These are phyloP conservation scores for Lophiostoma macrostomum DNA, from an alignment of 495 filamentous ascomycete species.

Conservation along the genomic window DNA sequence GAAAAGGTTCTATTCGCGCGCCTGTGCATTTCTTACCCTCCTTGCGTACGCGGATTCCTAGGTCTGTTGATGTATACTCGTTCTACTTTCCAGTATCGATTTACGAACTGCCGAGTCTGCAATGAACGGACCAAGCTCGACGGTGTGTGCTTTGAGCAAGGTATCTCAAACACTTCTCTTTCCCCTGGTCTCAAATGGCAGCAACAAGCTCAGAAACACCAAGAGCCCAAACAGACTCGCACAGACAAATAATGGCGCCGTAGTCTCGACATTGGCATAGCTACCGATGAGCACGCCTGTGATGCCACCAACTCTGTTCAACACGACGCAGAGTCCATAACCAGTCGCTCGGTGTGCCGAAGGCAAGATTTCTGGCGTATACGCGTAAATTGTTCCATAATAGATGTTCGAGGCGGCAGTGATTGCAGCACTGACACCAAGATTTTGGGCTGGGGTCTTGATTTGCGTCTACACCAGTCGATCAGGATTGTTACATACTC, in stretches of 20 bases:
- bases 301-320: slow-evolving; percentile 45
- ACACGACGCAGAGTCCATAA: slow-evolving; percentile 43
- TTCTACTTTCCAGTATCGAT: no score
- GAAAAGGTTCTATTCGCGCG: no score
- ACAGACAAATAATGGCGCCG: slow-evolving; percentile 44
- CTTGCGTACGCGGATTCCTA: no score
- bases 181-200: slow-evolving; percentile 41
- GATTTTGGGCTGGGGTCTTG: slow-evolving; percentile 43
- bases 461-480: slow-evolving; percentile 38
- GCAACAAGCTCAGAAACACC: slow-evolving; percentile 40
- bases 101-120: no score
- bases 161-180: slow-evolving; percentile 21
- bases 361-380: slow-evolving; percentile 48
- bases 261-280: slow-evolving; percentile 41
- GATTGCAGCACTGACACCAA: slow-evolving; percentile 45
- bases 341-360: slow-evolving; percentile 47
- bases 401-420: slow-evolving; percentile 48
- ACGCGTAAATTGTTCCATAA: slow-evolving; percentile 50
- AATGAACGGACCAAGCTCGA: no score
- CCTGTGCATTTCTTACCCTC: no score
- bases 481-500: neutral
- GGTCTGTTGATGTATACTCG: no score
- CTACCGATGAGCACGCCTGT: slow-evolving; percentile 43
- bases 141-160: no score
- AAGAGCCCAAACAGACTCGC: slow-evolving; percentile 40